Evolutionary conservation across 225 moss, liverwort and hornwort species (phyloP), one percentile per base, ranked within the genome.

Genomic region (Takakia lepidozioides): DNA sequence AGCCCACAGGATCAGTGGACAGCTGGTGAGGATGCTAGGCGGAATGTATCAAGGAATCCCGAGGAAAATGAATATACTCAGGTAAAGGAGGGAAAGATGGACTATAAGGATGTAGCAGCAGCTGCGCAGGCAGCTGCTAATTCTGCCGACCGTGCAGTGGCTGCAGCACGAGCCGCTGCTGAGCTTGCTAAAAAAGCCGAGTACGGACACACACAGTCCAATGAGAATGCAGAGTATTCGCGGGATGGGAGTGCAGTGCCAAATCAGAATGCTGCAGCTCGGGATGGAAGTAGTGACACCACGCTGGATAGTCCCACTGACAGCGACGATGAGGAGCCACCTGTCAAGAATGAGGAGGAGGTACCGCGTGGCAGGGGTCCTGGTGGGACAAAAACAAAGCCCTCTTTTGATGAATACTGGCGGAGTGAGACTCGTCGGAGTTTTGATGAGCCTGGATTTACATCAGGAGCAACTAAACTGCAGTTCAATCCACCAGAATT

Each of bases 121-220:
- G 80, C 80, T 25, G 80, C 67, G 23, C 64, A 65, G 43, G 75
- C 80, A 54, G 80, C 80, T 16, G 75, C 75, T 8, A 60, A 68
- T 34, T 65, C 64, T 56, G 59, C 90, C 28, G 44, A 64, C 5
- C 52, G 66, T 39, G 68, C 92, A 51, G 82, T 84, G 40, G 85
- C 85, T 58, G 92, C 92, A 61, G 92, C 92, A 19, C 79, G 84
- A 43, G 82, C 83, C 37, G 92, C 87, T 19, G 87, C 92, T 20
- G 68, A 61, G 46, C 74, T 92, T 26, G 84, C 84, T n/a, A 80
- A 57, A 57, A 72, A 69, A 59, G 71, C 46, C 58, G 71, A 20
- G 50, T 55, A 15, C 34, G 38, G 27, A 16, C 19, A 64, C 68
- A n/a, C 48, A 46, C 35, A 55, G 57, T 21, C 58, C 57, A 30